These are phyloP conservation scores for Metschnikowia orientalis DNA, from an alignment of 805 yeast genomes.

Conservation along the genomic window DNA sequence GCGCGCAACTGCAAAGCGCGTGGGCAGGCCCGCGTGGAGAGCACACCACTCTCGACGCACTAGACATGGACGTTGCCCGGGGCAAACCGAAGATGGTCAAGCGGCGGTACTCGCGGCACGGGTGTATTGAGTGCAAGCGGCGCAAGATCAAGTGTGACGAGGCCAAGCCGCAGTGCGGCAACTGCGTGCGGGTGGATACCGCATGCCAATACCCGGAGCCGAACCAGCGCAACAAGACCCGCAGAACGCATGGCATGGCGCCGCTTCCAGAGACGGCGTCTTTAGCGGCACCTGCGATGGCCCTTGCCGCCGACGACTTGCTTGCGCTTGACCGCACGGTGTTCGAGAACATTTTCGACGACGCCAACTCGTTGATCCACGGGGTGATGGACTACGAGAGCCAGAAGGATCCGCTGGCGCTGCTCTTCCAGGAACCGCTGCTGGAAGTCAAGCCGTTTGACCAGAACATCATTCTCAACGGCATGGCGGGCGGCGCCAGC, in stretches of 20 bases:
- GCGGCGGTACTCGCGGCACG: conserved; percentile 18
- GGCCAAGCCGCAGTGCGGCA: conserved; percentile 16
- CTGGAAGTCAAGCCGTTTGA: conserved; percentile 17
- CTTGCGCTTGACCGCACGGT: conserved; percentile 14
- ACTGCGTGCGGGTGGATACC: conserved; percentile 12
- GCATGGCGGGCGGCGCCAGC: conserved; percentile 4
- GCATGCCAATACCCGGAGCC: conserved; percentile 15
- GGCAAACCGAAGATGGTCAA: conserved; percentile 9
- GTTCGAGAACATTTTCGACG: conserved; percentile 18
- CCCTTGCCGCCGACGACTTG: not conserved
- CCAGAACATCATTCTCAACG: conserved; percentile 17
- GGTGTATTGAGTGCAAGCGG: conserved; percentile 20
- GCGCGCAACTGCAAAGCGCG: not conserved
- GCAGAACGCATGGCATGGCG: conserved; percentile 1
- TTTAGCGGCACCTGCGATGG: not conserved
- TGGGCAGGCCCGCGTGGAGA: not conserved
- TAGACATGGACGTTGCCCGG: conserved; percentile 6
- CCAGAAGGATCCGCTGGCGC: conserved; percentile 5
- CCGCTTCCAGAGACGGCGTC: conserved; percentile 1
- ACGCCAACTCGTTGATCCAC: conserved; percentile 17
- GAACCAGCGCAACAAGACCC: conserved; percentile 8
- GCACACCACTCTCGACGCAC: not conserved
- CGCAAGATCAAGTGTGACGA: conserved; percentile 21
- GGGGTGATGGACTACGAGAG: conserved; percentile 18
- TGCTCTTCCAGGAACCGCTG: conserved; percentile 6